Conservation (phyloP, 345 rosid species). For the Laguncularia racemosa region DNA sequence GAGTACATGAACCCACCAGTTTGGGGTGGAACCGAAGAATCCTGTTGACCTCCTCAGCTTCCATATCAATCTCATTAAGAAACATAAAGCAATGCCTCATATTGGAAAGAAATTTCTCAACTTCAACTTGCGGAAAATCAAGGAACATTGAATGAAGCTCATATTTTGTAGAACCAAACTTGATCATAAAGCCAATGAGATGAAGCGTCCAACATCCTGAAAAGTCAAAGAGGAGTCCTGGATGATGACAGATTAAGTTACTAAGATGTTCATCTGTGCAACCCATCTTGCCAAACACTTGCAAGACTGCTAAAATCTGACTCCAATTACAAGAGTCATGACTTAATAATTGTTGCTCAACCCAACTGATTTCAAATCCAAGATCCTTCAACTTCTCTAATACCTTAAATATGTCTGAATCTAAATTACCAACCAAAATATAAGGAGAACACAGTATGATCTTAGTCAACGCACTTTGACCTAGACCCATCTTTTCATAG, state of each 20-base stretch:
- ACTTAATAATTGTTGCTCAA: constrained; percentile 35
- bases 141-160: constrained; percentile 34
- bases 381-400: constrained; percentile 32
- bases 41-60: constrained; percentile 32
- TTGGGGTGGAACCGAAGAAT: constrained; percentile 33
- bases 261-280: constrained; percentile 24
- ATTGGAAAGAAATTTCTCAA: constrained; percentile 40
- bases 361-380: constrained; percentile 38
- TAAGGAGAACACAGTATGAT: constrained; percentile 39
- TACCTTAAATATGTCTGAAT: constrained; percentile 34
- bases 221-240: constrained; percentile 43
- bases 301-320: constrained; percentile 30
- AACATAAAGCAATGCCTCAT: constrained; percentile 41
- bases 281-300: constrained; percentile 30
- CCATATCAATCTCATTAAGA: constrained; percentile 54
- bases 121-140: constrained; percentile 39
- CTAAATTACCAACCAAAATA: constrained; percentile 42
- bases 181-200: constrained; percentile 40
- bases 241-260: constrained; percentile 40
- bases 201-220: constrained; percentile 37
- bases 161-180: constrained; percentile 41
- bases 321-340: constrained; percentile 43
- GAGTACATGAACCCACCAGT: constrained; percentile 39
- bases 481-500: constrained; percentile 54
- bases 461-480: constrained; percentile 30